A percentile compares a stretch with the other conserved stretches of the same genome.
Evolutionary conservation across 225 moss, liverwort and hornwort species (phyloP).

Genomic region (Climacium dendroides): DNA sequence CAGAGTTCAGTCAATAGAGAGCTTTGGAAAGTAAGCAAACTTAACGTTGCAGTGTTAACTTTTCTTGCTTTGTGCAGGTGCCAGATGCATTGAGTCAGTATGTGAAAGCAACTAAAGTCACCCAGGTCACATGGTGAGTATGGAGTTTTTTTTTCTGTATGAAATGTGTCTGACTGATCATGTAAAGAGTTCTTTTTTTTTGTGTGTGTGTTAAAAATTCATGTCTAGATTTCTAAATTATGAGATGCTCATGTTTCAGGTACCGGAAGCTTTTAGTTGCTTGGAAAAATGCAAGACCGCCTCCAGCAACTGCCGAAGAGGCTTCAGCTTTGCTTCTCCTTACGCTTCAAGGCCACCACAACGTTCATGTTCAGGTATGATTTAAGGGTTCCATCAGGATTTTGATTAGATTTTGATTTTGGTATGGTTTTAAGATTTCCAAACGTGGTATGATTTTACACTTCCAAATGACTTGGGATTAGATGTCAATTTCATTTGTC

Average conservation of each 20-base stretch:
- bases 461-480: neutral
- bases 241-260: neutral
- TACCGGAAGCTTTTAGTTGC: conserved; percentile 47
- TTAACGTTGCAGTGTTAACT: neutral
- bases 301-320: conserved; percentile 31
- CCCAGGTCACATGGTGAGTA: conserved; percentile 38
- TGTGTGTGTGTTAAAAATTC: too few relatives aligned
- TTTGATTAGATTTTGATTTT: too few relatives aligned
- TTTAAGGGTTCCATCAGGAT: neutral
- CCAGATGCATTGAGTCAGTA: conserved; percentile 44
- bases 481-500: neutral
- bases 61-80: conserved; percentile 10
- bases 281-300: conserved; percentile 42
- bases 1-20: neutral
- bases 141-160: neutral
- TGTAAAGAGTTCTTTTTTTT: neutral
- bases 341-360: conserved; percentile 48
- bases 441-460: too few relatives aligned
- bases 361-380: conserved; percentile 40
- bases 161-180: neutral
- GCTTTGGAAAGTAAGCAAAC: neutral
- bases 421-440: too few relatives aligned
- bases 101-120: conserved; percentile 37
- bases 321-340: conserved; percentile 32
- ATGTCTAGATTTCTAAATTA: neutral